A percentile compares a stretch with the other conserved stretches of the same genome.
Evolutionary conservation across 2,329 filamentous ascomycete species (phyloP).

Genomic region (Fusarium newnesense): DNA sequence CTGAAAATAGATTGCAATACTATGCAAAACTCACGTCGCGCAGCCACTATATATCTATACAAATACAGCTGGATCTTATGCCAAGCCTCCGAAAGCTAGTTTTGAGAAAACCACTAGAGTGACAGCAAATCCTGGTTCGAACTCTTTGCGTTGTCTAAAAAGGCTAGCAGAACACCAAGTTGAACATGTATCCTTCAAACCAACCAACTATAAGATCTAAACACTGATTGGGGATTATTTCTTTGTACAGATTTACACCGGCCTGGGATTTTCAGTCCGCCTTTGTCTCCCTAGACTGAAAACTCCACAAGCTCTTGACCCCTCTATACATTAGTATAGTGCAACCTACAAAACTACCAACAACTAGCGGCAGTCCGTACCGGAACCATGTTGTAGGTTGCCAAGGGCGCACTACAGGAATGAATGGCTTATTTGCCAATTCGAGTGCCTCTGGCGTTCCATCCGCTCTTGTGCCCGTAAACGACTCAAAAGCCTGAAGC

Average conservation of each 20-base stretch:
- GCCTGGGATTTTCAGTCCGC: rapidly evolving
- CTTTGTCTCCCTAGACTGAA: neutral
- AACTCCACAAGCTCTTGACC: neutral
- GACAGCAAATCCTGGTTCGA: rapidly evolving
- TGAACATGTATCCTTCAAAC: rapidly evolving
- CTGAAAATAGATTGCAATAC: rapidly evolving
- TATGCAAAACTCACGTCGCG: neutral
- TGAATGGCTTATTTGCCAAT: neutral
- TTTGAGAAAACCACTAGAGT: too few relatives aligned
- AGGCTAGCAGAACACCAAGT: rapidly evolving
- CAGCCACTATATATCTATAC: neutral
- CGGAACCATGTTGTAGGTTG: neutral
- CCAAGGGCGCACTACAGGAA: neutral
- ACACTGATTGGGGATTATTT: neutral
- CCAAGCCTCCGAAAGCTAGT: too few relatives aligned
- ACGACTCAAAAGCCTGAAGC: neutral
- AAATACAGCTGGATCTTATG: neutral
- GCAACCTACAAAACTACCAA: neutral
- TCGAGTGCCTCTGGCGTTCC: neutral
- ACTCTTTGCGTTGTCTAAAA: too few relatives aligned
- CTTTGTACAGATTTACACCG: rapidly evolving
- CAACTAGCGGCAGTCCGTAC: neutral
- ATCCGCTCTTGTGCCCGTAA: neutral
- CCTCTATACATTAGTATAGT: neutral
- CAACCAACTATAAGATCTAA: rapidly evolving